Conservation (phyloP, 73 alveolate genomes). For the Uronychia setigera region DNA sequence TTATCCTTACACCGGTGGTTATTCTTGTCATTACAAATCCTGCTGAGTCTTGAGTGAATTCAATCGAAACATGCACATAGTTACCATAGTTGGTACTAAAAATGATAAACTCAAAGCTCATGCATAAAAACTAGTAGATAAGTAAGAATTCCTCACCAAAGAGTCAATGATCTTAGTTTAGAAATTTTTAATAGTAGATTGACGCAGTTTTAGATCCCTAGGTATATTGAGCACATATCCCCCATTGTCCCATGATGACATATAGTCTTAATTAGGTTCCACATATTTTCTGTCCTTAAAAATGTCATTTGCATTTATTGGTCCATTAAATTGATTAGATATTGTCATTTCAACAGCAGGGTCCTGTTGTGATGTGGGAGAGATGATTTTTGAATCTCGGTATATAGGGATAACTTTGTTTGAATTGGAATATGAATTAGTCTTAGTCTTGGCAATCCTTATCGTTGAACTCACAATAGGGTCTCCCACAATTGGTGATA, state of each 20-base stretch:
- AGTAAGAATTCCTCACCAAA: no score
- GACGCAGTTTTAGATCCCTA: not conserved
- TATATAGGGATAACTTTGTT: no score
- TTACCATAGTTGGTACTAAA: slow-evolving; percentile 20
- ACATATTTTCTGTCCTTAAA: not conserved
- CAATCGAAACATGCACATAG: slow-evolving; percentile 5
- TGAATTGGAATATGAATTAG: no score
- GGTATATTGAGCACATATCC: slow-evolving; percentile 19
- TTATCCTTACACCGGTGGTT: not conserved
- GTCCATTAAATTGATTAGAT: no score
- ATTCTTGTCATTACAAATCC: slow-evolving; percentile 10
- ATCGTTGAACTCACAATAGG: no score
- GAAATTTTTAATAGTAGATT: slow-evolving; percentile 9
- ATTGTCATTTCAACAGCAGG: no score
- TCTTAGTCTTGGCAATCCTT: no score
- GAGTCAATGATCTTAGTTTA: slow-evolving; percentile 9
- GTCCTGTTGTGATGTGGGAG: no score
- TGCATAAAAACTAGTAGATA: no score
- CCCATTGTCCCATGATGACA: slow-evolving; percentile 4
- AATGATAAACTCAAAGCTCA: slow-evolving; percentile 17
- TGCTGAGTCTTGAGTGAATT: slow-evolving; percentile 16
- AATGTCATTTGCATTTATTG: no score
- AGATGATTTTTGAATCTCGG: no score
- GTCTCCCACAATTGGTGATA: no score
- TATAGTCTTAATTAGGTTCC: not conserved